These are phyloP conservation scores for Podaxis pistillaris DNA, from an alignment of 768 basidiomycete genomes.

Conservation along the genomic window DNA sequence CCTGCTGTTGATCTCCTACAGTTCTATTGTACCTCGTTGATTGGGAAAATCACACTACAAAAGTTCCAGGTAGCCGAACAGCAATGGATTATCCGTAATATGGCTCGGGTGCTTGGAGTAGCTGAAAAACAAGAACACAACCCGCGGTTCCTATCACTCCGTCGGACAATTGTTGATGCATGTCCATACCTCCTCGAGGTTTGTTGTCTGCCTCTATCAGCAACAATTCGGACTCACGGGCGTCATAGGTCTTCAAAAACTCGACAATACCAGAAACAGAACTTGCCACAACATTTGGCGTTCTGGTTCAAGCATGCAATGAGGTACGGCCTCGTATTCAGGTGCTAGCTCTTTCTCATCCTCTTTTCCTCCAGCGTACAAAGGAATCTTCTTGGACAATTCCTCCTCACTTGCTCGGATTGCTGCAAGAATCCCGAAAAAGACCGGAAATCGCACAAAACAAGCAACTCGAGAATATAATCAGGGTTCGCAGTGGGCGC, in stretches of 20 bases:
- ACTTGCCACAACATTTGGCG: slow-evolving; percentile 33
- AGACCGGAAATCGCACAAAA: slow-evolving; percentile 22
- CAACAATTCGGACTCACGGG: not conserved
- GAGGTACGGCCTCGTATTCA: slow-evolving; percentile 28
- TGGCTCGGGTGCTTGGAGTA: slow-evolving; percentile 39
- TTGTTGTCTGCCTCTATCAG: slow-evolving; percentile 15
- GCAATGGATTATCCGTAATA: slow-evolving; percentile 41
- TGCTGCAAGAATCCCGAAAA: slow-evolving; percentile 29
- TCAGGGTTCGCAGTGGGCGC: slow-evolving; percentile 57
- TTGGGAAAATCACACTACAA: slow-evolving; percentile 47
- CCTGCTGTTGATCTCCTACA: slow-evolving; percentile 47
- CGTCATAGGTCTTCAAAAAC: slow-evolving; percentile 4
- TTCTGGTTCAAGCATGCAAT: slow-evolving; percentile 43
- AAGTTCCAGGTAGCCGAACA: slow-evolving; percentile 43
- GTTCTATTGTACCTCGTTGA: slow-evolving; percentile 45
- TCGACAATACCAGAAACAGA: not conserved
- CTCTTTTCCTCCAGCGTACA: slow-evolving; percentile 37
- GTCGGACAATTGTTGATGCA: slow-evolving; percentile 49
- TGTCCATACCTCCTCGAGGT: slow-evolving; percentile 50
- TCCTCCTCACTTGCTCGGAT: slow-evolving; percentile 36
- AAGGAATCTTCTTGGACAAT: slow-evolving; percentile 39
- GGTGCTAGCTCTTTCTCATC: slow-evolving; percentile 1
- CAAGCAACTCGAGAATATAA: slow-evolving; percentile 37
- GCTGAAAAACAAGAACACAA: slow-evolving; percentile 24
- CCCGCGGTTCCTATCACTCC: slow-evolving; percentile 32